phyloP scores from a whole-genome alignment of 768 basidiomycete species.

The Tulasnella sp. region DNA sequence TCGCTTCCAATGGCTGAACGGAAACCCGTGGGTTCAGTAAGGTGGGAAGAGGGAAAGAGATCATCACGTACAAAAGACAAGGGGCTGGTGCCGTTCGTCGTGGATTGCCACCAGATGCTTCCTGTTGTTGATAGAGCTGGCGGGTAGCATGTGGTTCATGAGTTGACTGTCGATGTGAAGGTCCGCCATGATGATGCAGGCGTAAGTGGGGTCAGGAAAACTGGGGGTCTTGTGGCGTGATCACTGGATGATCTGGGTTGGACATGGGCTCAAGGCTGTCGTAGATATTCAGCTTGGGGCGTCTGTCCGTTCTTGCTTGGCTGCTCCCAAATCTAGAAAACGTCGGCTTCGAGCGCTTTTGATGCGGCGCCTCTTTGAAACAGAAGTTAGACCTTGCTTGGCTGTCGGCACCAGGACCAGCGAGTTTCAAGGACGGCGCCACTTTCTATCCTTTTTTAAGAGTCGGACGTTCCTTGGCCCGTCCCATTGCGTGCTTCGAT shows the following conservation, averaged over 20 bases:
- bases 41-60: neutral
- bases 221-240: neutral
- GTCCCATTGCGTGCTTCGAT: no score
- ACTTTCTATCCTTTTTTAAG: no score
- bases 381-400: neutral
- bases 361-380: neutral
- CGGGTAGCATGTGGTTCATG: conserved; percentile 2
- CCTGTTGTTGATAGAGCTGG: neutral
- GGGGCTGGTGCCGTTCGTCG: conserved; percentile 9
- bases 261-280: neutral
- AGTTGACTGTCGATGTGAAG: conserved; percentile 21
- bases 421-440: no score
- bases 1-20: conserved; percentile 9
- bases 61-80: conserved; percentile 11
- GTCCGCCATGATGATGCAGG: neutral
- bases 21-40: neutral
- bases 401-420: no score
- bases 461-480: no score
- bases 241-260: neutral
- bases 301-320: neutral
- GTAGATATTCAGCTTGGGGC: neutral
- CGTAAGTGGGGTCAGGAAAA: neutral
- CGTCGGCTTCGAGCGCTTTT: neutral
- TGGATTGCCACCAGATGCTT: neutral
- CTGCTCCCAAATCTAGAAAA: neutral